phyloP scores from a whole-genome alignment of 2,329 filamentous ascomycete species.

The Dactylonectria estremocensis region DNA sequence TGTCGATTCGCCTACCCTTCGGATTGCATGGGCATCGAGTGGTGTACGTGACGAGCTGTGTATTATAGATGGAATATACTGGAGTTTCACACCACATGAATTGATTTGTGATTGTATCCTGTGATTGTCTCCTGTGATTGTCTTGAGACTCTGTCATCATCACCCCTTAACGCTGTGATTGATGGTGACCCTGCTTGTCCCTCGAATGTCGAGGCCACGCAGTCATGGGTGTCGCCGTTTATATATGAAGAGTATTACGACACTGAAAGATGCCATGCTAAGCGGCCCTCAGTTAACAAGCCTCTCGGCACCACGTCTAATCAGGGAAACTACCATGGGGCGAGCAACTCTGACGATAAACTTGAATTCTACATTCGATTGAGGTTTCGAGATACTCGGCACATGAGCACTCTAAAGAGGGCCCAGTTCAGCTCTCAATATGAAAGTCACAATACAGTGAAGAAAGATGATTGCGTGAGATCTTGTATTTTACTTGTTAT shows the following conservation, averaged over 20 bases:
- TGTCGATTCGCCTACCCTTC: background rate
- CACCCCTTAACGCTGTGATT: background rate
- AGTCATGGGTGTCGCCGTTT: background rate
- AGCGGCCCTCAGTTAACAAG: too few species aligned
- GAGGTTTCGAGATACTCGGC: too few species aligned
- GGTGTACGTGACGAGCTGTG: slow-evolving; percentile 24
- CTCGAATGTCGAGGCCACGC: background rate
- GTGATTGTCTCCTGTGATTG: background rate
- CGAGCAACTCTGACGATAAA: too few species aligned
- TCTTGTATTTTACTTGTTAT: slow-evolving; percentile 24
- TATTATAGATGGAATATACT: slow-evolving; percentile 44
- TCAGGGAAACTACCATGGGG: too few species aligned
- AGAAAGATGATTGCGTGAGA: slow-evolving; percentile 3
- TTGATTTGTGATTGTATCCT: background rate
- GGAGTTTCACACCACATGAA: slow-evolving; percentile 22
- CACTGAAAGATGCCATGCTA: too few species aligned
- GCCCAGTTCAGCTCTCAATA: background rate
- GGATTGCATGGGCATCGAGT: slow-evolving; percentile 5
- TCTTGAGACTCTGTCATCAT: too few species aligned
- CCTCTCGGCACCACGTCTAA: too few species aligned
- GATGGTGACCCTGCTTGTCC: background rate
- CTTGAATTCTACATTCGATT: too few species aligned
- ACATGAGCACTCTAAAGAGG: too few species aligned
- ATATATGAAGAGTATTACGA: too few species aligned
- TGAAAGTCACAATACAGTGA: background rate